Percentiles rank a stretch among this genome's conserved stretches.
phyloP scores from a whole-genome alignment of 176 grass and related monocot species.

The Cymbopogon citratus region DNA sequence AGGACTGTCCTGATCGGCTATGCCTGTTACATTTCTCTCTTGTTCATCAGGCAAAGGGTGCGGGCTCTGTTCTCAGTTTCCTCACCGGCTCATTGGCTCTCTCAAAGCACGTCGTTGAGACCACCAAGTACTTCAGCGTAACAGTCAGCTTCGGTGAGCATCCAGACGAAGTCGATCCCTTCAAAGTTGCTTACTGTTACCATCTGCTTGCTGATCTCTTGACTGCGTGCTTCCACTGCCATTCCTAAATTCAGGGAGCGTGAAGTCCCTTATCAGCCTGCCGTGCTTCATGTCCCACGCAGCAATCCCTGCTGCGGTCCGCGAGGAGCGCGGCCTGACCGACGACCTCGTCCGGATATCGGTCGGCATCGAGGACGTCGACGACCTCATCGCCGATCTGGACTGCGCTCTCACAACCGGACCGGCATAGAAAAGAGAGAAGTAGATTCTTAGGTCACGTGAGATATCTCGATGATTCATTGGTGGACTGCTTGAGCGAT shows the following conservation, averaged over 20 bases:
- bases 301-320: constrained; percentile 60
- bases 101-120: constrained; percentile 81
- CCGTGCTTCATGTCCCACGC: constrained; percentile 99
- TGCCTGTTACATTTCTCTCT: neutral
- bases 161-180: neutral
- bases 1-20: neutral
- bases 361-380: constrained; percentile 78
- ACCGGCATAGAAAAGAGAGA: constrained; percentile 21
- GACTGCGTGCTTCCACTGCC: neutral
- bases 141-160: constrained; percentile 94
- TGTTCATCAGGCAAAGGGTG: constrained; percentile 65
- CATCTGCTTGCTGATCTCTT: neutral
- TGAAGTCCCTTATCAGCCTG: constrained; percentile 91
- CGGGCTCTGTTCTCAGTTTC: constrained; percentile 90
- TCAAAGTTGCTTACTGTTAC: neutral
- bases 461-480: constrained; percentile 11
- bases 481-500: neutral
- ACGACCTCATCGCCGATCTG: constrained; percentile 87
- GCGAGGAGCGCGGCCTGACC: constrained; percentile 69
- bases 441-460: neutral
- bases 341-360: constrained; percentile 89
- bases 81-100: constrained; percentile 76
- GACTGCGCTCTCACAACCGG: constrained; percentile 58
- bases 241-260: constrained; percentile 54
- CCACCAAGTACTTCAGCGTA: constrained; percentile 74